A percentile compares a stretch with the other conserved stretches of the same genome.
Conservation (phyloP, 305 asterid species). For the Fraxinus floribunda region DNA sequence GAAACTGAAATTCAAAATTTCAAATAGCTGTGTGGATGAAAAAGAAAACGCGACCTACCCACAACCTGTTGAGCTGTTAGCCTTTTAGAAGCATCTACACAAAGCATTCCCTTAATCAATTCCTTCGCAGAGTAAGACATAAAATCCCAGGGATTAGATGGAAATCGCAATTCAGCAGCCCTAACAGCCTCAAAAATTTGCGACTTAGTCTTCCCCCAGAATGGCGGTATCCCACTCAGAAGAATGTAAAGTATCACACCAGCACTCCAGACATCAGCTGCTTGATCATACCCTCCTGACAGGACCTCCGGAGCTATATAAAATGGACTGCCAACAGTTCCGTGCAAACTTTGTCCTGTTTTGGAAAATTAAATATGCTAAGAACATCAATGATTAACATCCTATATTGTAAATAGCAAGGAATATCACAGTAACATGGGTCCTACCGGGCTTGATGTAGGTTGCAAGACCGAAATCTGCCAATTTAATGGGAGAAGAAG, state of each 20-base stretch:
- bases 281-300: slow-evolving; percentile 63
- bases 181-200: slow-evolving; percentile 70
- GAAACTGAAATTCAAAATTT: neutral
- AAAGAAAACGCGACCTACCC: slow-evolving; percentile 33
- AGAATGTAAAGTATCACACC: slow-evolving; percentile 82
- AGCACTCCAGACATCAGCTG: slow-evolving; percentile 85
- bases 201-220: slow-evolving; percentile 78
- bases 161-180: slow-evolving; percentile 61
- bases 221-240: slow-evolving; percentile 77
- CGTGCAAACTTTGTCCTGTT: slow-evolving; percentile 63
- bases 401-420: neutral
- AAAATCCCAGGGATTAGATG: slow-evolving; percentile 52
- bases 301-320: slow-evolving; percentile 88
- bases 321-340: slow-evolving; percentile 82
- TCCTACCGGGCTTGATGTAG: slow-evolving; percentile 57
- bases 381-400: neutral
- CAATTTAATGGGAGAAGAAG: slow-evolving; percentile 63
- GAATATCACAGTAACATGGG: neutral
- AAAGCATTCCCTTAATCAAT: slow-evolving; percentile 65
- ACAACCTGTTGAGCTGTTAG: slow-evolving; percentile 68
- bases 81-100: slow-evolving; percentile 57
- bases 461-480: slow-evolving; percentile 91
- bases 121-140: slow-evolving; percentile 64
- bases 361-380: neutral
- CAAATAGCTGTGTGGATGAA: neutral